Evolutionary conservation across 1,284 basidiomycete species (phyloP).

Genomic region (Wolfiporia cocos): DNA sequence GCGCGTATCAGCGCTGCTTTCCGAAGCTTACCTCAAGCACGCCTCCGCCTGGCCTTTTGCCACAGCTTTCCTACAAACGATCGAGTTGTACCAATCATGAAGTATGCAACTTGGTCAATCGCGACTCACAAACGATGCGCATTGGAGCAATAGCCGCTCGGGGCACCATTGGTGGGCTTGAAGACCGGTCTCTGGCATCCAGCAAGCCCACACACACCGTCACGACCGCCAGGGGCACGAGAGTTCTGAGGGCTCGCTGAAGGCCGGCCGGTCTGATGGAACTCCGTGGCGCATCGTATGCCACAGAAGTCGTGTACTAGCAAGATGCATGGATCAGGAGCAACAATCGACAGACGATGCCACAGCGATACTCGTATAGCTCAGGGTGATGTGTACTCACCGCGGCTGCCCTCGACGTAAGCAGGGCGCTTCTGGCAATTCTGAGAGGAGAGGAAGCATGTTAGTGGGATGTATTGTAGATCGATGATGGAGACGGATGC

Average conservation of each 20-base stretch:
- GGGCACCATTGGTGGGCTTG: constrained; percentile 6
- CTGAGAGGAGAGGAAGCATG: constrained; percentile 10
- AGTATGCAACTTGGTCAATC: neutral
- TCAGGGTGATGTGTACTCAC: no score
- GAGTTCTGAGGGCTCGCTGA: no score
- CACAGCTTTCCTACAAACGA: neutral
- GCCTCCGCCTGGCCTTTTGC: neutral
- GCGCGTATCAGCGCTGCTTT: no score
- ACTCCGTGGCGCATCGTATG: constrained; percentile 11
- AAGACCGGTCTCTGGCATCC: constrained; percentile 11
- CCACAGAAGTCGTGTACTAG: constrained; percentile 20
- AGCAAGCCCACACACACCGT: neutral
- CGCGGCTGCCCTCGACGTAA: constrained; percentile 14
- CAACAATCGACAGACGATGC: neutral
- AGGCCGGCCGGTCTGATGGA: no score
- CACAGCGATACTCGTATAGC: neutral
- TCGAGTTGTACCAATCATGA: neutral
- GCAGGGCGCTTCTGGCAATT: constrained; percentile 15
- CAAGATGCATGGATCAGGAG: neutral
- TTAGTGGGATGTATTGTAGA: no score
- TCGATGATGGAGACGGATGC: no score
- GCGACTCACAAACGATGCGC: constrained; percentile 14
- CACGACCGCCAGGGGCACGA: neutral
- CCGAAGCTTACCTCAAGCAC: neutral
- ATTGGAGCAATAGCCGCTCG: constrained; percentile 16